These are phyloP conservation scores for Cinnamomum chago DNA, from an alignment of 164 flowering plant genomes.

Conservation along the genomic window DNA sequence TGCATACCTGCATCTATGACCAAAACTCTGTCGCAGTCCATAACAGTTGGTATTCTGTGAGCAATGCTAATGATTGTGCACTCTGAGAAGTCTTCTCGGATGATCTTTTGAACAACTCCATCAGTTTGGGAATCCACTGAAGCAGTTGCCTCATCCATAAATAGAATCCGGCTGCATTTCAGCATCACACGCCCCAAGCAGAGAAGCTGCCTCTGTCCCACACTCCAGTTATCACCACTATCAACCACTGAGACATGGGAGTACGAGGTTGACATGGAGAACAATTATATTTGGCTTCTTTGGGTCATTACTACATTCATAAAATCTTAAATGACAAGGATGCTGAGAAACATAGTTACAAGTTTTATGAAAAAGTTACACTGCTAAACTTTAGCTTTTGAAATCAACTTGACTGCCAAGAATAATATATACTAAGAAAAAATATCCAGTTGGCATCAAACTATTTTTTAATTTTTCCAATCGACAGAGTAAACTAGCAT, in stretches of 20 bases:
- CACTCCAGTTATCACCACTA: constrained; percentile 97
- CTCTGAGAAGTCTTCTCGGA: constrained; percentile 72
- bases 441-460: no score
- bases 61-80: constrained; percentile 98
- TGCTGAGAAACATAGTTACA: no score
- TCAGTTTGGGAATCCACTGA: constrained; percentile 97
- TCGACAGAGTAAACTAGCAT: no score
- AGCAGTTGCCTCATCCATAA: constrained; percentile 98
- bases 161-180: constrained; percentile 74
- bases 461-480: no score
- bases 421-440: no score
- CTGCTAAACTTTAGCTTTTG: no score
- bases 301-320: no score
- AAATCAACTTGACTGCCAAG: no score
- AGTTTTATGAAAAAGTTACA: no score
- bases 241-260: constrained; percentile 54
- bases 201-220: constrained; percentile 94
- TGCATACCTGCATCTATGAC: constrained; percentile 93
- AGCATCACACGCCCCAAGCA: constrained; percentile 92
- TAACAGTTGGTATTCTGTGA: constrained; percentile 96
- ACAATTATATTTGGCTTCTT: no score
- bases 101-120: constrained; percentile 83
- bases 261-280: no score
- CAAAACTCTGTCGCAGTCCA: constrained; percentile 90
- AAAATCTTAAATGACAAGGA: no score